These are phyloP conservation scores for Arxiozyma telluris DNA, from an alignment of 1,139 yeast species.

Conservation along the genomic window DNA sequence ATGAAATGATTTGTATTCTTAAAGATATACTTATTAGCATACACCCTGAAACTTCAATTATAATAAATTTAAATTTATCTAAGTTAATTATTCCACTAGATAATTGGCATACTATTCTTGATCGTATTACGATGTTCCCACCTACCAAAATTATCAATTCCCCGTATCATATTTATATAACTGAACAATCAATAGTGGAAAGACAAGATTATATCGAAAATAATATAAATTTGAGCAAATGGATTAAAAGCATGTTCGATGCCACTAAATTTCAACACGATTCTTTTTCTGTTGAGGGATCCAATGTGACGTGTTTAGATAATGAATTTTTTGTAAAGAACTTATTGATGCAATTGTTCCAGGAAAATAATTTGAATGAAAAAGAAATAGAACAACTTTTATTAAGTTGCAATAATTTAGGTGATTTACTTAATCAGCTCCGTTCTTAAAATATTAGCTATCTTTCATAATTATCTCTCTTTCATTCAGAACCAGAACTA, in stretches of 20 bases:
- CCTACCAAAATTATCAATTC: not conserved
- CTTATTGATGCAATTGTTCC: conserved; percentile 7
- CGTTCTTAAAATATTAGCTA: not conserved
- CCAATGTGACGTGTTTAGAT: conserved; percentile 3
- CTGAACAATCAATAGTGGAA: conserved; percentile 7
- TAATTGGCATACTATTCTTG: conserved; percentile 11
- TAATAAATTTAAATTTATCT: conserved; percentile 8
- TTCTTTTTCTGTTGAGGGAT: conserved; percentile 5
- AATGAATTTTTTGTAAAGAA: conserved; percentile 11
- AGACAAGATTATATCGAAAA: conserved; percentile 8
- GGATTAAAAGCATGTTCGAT: not conserved
- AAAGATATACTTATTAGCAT: not conserved
- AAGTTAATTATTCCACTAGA: conserved; percentile 7
- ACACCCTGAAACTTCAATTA: not conserved
- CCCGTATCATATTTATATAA: conserved; percentile 5
- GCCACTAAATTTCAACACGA: not conserved
- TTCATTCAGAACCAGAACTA: conserved; percentile 4
- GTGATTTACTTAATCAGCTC: conserved; percentile 7
- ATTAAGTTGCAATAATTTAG: conserved; percentile 6
- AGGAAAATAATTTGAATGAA: conserved; percentile 6
- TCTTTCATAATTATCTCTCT: not conserved
- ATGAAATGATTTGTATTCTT: not conserved
- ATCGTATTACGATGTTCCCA: not conserved
- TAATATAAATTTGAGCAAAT: conserved; percentile 4
- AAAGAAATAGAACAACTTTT: conserved; percentile 10